Conservation (phyloP, 495 filamentous ascomycete species). For the Neurospora sp. region DNA sequence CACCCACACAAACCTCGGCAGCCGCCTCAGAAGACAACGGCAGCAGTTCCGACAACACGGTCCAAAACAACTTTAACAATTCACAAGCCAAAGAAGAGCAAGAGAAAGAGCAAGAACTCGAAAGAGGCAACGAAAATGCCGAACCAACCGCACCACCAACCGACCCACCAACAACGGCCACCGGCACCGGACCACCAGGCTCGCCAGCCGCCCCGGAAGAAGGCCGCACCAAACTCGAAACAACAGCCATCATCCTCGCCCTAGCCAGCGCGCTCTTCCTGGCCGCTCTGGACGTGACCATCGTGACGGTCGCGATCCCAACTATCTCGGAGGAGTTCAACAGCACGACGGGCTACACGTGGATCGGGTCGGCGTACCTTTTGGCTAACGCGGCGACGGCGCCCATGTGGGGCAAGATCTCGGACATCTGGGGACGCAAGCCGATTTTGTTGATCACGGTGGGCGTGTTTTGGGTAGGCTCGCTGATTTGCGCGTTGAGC, state of each 20-base stretch:
- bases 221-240: constrained; percentile 24
- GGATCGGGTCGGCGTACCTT: constrained; percentile 65
- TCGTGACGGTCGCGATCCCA: constrained; percentile 32
- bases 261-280: constrained; percentile 44
- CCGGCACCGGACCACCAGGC: neutral
- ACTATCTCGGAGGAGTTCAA: constrained; percentile 55
- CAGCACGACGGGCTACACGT: constrained; percentile 59
- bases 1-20: neutral
- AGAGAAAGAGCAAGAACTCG: neutral
- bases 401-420: constrained; percentile 73
- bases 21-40: neutral
- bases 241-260: constrained; percentile 28
- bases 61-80: neutral
- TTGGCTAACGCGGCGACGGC: constrained; percentile 59
- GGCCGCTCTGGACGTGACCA: constrained; percentile 37
- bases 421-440: constrained; percentile 82
- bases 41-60: neutral
- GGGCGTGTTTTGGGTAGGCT: constrained; percentile 64
- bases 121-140: neutral
- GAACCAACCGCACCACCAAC: neutral
- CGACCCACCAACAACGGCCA: neutral
- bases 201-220: constrained; percentile 16
- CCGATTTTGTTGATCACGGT: constrained; percentile 65
- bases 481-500: constrained; percentile 59
- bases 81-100: neutral